A percentile compares a stretch with the other conserved stretches of the same genome.
phyloP scores from a whole-genome alignment of 192 early-diverging fungal genomes.

The Podila verticillata region DNA sequence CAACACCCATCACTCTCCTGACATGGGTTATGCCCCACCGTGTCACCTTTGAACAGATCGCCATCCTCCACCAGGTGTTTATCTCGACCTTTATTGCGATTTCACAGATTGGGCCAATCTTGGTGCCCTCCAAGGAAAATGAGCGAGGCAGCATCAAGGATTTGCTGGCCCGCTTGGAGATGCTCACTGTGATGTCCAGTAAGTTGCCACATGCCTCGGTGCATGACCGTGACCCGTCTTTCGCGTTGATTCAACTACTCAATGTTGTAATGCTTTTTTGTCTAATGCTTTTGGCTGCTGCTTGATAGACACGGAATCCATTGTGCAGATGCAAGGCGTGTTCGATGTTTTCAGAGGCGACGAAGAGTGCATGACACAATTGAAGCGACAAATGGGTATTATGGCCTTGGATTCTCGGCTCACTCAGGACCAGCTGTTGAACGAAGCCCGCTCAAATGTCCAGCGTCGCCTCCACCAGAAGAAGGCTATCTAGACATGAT shows the following conservation, averaged over 20 bases:
- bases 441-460: slow-evolving; percentile 25
- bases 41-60: slow-evolving; percentile 54
- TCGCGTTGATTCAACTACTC: neutral
- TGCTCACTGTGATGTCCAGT: slow-evolving; percentile 51
- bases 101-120: slow-evolving; percentile 57
- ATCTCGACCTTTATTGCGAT: slow-evolving; percentile 57
- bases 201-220: neutral
- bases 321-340: slow-evolving; percentile 24
- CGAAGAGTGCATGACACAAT: slow-evolving; percentile 28
- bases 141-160: slow-evolving; percentile 37
- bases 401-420: slow-evolving; percentile 48
- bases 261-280: neutral
- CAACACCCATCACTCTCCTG: slow-evolving; percentile 18
- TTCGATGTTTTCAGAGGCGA: slow-evolving; percentile 56
- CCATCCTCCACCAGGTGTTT: slow-evolving; percentile 55
- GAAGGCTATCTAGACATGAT: slow-evolving; percentile 1
- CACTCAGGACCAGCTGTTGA: slow-evolving; percentile 39
- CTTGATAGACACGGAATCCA: slow-evolving; percentile 40
- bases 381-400: slow-evolving; percentile 55
- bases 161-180: slow-evolving; percentile 30
- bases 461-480: slow-evolving; percentile 26
- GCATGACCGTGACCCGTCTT: neutral
- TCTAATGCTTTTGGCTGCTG: neutral
- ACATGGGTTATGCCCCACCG: slow-evolving; percentile 43
- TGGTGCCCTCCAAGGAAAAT: slow-evolving; percentile 50